A percentile compares a stretch with the other conserved stretches of the same genome.
Conservation (phyloP, 116 monocot genomes). For the Cymodocea nodosa region DNA sequence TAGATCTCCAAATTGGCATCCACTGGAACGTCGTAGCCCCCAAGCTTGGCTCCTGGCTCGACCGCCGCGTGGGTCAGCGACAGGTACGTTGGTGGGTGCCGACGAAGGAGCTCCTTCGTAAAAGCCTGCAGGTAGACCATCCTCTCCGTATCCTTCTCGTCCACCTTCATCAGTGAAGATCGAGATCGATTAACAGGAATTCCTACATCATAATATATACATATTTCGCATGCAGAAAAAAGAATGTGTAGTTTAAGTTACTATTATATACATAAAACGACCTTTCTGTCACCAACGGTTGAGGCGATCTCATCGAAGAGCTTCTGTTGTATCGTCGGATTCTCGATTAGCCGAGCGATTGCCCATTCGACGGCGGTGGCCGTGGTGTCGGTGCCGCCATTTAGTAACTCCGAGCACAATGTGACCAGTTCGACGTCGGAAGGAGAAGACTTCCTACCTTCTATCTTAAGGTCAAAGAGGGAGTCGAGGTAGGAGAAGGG, state of each 20-base stretch:
- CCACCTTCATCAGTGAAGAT: conserved; percentile 17
- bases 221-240: neutral
- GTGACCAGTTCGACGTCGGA: conserved; percentile 54
- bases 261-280: too few species aligned
- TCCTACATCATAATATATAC: neutral
- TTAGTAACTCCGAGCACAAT: conserved; percentile 77
- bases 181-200: too few species aligned
- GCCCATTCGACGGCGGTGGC: conserved; percentile 88
- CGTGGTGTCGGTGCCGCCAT: conserved; percentile 91
- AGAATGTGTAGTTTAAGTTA: too few species aligned
- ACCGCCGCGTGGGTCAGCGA: conserved; percentile 54
- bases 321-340: conserved; percentile 39
- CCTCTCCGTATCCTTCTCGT: conserved; percentile 52
- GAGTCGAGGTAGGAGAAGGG: conserved; percentile 86
- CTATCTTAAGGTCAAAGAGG: conserved; percentile 63
- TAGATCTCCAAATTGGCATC: conserved; percentile 56
- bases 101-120: conserved; percentile 68
- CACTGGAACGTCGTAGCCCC: conserved; percentile 58
- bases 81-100: conserved; percentile 79
- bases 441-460: conserved; percentile 36
- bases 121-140: conserved; percentile 75
- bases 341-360: conserved; percentile 60
- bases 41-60: conserved; percentile 31
- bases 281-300: neutral
- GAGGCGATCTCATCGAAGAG: conserved; percentile 30